Evolutionary conservation across 148 eudicot species (phyloP).

Genomic region (Rhododendron molle): DNA sequence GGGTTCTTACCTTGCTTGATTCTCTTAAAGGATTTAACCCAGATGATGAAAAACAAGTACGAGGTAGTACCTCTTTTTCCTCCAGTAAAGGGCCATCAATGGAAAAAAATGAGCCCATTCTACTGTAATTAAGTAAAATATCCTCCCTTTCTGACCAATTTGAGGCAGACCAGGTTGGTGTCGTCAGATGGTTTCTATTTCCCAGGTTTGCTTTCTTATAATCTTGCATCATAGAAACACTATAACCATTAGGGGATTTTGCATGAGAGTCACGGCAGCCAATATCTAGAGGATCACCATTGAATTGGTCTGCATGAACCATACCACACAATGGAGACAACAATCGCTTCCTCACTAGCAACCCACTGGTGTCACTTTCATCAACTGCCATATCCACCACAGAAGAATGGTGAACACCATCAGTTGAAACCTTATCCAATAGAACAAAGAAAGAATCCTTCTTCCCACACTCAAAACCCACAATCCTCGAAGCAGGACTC

Average conservation of each 20-base stretch:
- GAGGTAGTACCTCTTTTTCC: constrained; percentile 23
- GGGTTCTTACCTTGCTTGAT: constrained; percentile 20
- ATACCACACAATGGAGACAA: constrained; percentile 51
- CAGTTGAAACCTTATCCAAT: constrained; percentile 10
- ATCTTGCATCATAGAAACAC: constrained; percentile 32
- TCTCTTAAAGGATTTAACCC: constrained; percentile 21
- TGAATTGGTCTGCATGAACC: constrained; percentile 29
- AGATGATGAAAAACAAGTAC: constrained; percentile 26
- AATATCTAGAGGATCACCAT: constrained; percentile 41
- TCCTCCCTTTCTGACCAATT: constrained; percentile 29
- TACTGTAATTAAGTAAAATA: constrained; percentile 15
- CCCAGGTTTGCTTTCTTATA: constrained; percentile 38
- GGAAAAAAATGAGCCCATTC: constrained; percentile 23
- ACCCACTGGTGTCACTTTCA: constrained; percentile 27
- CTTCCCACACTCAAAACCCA: constrained; percentile 51
- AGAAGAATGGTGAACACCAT: constrained; percentile 23
- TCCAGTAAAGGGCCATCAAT: constrained; percentile 57
- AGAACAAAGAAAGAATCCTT: constrained; percentile 16
- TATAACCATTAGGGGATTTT: constrained; percentile 13
- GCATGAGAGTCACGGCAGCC: constrained; percentile 13
- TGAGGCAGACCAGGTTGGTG: constrained; percentile 29
- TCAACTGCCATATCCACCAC: constrained; percentile 13
- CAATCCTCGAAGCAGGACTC: constrained; percentile 51
- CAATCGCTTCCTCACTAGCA: constrained; percentile 40
- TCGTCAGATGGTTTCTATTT: constrained; percentile 16